Evolutionary conservation across 495 filamentous ascomycete species (phyloP).

Genomic region (Penicillium odoratum): DNA sequence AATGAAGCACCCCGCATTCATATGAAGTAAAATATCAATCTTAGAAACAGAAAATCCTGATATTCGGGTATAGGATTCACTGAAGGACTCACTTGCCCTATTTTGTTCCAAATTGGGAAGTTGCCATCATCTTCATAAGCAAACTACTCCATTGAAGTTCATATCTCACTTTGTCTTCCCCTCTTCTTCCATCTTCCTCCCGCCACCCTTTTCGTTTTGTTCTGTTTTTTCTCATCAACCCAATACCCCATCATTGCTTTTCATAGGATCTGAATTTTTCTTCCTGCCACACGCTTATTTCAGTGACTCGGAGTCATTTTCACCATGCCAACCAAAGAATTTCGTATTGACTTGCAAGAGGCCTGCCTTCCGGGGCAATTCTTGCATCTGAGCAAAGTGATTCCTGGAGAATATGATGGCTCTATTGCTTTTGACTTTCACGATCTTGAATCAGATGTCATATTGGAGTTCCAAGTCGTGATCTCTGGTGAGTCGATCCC

Average conservation of each 20-base stretch:
- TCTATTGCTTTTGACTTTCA: slow-evolving; percentile 58
- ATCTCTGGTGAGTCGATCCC: slow-evolving; percentile 47
- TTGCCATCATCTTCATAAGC: background rate
- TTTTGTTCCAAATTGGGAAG: background rate
- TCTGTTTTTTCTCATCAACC: background rate
- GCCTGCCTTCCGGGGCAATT: slow-evolving; percentile 33
- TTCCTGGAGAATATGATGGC: slow-evolving; percentile 60
- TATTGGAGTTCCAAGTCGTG: slow-evolving; percentile 53
- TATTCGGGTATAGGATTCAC: too few relatives aligned
- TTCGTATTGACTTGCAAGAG: slow-evolving; percentile 51
- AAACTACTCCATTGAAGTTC: background rate
- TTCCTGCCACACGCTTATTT: background rate
- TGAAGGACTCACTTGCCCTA: background rate
- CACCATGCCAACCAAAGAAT: slow-evolving; percentile 57
- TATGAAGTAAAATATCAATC: background rate
- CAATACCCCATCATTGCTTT: background rate
- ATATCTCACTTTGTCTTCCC: background rate
- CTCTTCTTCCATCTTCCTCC: background rate
- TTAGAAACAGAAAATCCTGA: background rate
- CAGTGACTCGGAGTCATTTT: background rate
- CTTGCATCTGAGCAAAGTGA: slow-evolving; percentile 46
- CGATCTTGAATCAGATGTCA: slow-evolving; percentile 16
- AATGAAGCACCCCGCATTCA: too few relatives aligned
- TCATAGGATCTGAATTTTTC: background rate
- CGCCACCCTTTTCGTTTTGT: background rate